Base-by-base conservation (phyloP, 257 asterid species). In the Agastache rugosa region DNA sequence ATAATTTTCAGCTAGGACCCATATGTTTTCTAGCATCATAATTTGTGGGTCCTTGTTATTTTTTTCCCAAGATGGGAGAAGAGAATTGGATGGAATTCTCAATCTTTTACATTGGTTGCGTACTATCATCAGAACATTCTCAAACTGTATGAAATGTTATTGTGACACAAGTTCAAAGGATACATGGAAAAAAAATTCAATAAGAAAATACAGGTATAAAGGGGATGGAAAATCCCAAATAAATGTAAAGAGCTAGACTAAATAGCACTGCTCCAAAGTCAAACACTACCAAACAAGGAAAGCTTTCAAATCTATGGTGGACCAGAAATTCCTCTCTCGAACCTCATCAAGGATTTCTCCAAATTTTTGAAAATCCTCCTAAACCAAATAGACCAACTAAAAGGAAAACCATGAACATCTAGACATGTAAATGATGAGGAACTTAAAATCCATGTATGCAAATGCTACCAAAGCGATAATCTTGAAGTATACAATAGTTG, bases 61-160 rank as follows among this genome's bases (percentile, higher is more conserved):
- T 63, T 63, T 66, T 71, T 45, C 39, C 14, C 64, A 3, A 61
- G 25, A 22, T 51, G 54, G 55, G 63, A 8, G 29, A 27, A 73
- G 44, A 22, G 34, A 45, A 61, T 51, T 45, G 56, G 50, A 48
- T 47, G 66, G 37, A 44, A 50, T 67, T 71, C 65, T 63, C 59
- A 61, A 74, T 34, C 45, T 66, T 68, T n/a, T 51, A 59, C 39
- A 58, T 37, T 37, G 66, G 71, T 69, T 22, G 63, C 11, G 42
- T 20, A 54, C 61, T 48, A 80, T 22, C 53, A 69, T 67, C 59
- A 68, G 45, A 44, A 54, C 71, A 81, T 74, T 66, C 48, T 39
- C 37, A 34, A 51, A 47, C 19, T 41, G 27, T n/a, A 53, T 47
- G n/a, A 16, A 63, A 17, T 66, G 74, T 9, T 65, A 15, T 11